Evolutionary conservation across 495 filamentous ascomycete genomes (phyloP).

Genomic region (Penicillium tannophilum): DNA sequence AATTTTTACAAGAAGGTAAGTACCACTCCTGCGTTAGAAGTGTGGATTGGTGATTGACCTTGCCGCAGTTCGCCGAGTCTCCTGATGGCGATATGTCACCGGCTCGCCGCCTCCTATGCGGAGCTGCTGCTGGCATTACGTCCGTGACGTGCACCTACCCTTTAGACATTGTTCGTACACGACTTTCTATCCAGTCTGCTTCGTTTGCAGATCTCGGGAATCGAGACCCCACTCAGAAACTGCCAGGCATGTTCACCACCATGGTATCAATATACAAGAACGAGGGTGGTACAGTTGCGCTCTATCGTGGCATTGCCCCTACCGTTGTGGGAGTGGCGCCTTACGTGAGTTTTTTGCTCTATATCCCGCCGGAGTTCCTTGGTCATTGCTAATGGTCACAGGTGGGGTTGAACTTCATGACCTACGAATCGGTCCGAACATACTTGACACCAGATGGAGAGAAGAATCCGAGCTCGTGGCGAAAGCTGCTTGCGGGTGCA

Average conservation of each 20-base stretch:
- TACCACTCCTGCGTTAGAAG: slow-evolving; percentile 8
- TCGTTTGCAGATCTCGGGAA: slow-evolving; percentile 78
- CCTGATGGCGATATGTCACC: slow-evolving; percentile 69
- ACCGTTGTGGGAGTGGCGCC: slow-evolving; percentile 95
- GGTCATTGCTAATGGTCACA: slow-evolving; percentile 32
- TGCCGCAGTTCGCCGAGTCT: slow-evolving; percentile 72
- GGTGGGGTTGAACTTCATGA: slow-evolving; percentile 98
- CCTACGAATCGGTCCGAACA: slow-evolving; percentile 84
- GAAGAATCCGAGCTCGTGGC: slow-evolving; percentile 72
- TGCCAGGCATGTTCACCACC: slow-evolving; percentile 92
- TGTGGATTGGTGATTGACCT: not conserved
- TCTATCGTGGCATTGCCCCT: slow-evolving; percentile 91
- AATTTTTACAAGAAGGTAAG: slow-evolving; percentile 94
- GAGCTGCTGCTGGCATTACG: slow-evolving; percentile 89
- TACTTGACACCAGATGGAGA: slow-evolving; percentile 88
- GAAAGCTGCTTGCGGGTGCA: slow-evolving; percentile 87
- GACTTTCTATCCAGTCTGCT: slow-evolving; percentile 93
- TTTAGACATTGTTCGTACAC: slow-evolving; percentile 93
- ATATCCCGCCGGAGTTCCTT: slow-evolving; percentile 6
- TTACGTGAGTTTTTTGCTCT: slow-evolving; percentile 64
- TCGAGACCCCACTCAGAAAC: slow-evolving; percentile 47
- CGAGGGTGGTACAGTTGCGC: slow-evolving; percentile 79
- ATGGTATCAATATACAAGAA: slow-evolving; percentile 83
- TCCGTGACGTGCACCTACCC: slow-evolving; percentile 83
- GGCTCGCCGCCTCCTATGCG: slow-evolving; percentile 73